Base-by-base conservation (phyloP, 31 red algal genomes). In the Endocladia muricata region DNA sequence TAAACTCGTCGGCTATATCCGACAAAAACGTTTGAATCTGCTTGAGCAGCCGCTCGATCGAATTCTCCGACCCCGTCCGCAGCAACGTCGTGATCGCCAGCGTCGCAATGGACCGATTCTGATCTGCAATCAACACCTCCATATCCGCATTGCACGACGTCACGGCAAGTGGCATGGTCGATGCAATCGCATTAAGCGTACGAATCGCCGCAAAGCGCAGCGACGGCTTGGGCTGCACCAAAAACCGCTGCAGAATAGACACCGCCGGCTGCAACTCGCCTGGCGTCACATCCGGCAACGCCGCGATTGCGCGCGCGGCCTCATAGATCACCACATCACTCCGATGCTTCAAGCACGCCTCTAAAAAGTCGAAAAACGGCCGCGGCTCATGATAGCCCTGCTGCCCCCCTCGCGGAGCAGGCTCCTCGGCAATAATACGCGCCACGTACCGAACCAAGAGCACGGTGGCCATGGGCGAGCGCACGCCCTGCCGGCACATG, bases 1-100 rank as follows among this genome's bases (percentile, higher is more conserved):
- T 92, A 63, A 95, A 95, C 44, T 99, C 96, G 75, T 99, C 96
- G 29, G 74, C 80, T 35, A 95, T 88, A 34, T 99, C 92, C 9
- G 81, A 66, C 73, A 98, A 73, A 43, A 93, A 92, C 15, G 37
- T 64, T 54, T 84, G 79, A 55, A 98, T 94, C 55, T 94, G 88
- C 84, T 98, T 94, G 48, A 98, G 82, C 22, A 98, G 82, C 13
- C 96, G 52, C 60, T 98, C 96, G 25, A 98, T 66, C 25, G 91
- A 89, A 32, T 66, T 78, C 80, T 98, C 96, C 8, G 88, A 85
- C 37, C 89, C 96, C 37, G 92, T 95, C 32, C 92, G 88, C 67
- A 98, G 68, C 41, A 98, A 73, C 19, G 91, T 93, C 17, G 96
- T 94, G 57, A 98, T 88, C 32, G 96, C 96, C 47, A 94, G 38